Evolutionary conservation across 2,329 filamentous ascomycete genomes (phyloP).

Genomic region (Orbilia oligospora): DNA sequence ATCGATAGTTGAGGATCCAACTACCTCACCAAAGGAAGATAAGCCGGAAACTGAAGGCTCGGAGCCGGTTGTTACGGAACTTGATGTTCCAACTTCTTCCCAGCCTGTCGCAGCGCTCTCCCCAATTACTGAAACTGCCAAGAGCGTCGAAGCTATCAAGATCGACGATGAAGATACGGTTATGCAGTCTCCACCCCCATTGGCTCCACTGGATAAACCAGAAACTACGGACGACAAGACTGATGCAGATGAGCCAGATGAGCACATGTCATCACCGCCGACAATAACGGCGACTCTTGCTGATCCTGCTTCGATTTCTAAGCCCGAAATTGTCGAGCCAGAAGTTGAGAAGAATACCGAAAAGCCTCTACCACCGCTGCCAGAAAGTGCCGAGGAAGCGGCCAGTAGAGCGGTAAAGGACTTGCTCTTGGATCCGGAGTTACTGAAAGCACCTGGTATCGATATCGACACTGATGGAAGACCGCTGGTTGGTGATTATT

Average conservation of each 20-base stretch:
- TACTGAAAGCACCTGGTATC: conserved; percentile 65
- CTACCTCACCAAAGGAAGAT: conserved; percentile 39
- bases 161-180: conserved; percentile 60
- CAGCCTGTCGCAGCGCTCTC: conserved; percentile 51
- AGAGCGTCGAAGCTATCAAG: conserved; percentile 51
- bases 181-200: conserved; percentile 57
- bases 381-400: conserved; percentile 52
- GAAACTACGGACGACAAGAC: conserved; percentile 38
- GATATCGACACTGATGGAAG: conserved; percentile 75
- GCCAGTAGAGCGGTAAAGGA: conserved; percentile 60
- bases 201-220: conserved; percentile 38
- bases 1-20: conserved; percentile 59
- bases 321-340: conserved; percentile 58
- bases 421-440: conserved; percentile 41
- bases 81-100: conserved; percentile 51
- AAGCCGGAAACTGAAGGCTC: conserved; percentile 37
- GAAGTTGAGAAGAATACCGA: conserved; percentile 61
- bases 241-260: conserved; percentile 46
- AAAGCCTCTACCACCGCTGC: conserved; percentile 62
- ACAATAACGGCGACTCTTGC: conserved; percentile 42
- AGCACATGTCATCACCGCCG: conserved; percentile 54
- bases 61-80: conserved; percentile 52
- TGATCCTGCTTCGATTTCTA: conserved; percentile 45
- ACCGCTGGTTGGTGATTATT: conserved; percentile 90
- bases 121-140: conserved; percentile 41